phyloP scores from a whole-genome alignment of 2,329 filamentous ascomycete genomes.

The Cladosporium velox region DNA sequence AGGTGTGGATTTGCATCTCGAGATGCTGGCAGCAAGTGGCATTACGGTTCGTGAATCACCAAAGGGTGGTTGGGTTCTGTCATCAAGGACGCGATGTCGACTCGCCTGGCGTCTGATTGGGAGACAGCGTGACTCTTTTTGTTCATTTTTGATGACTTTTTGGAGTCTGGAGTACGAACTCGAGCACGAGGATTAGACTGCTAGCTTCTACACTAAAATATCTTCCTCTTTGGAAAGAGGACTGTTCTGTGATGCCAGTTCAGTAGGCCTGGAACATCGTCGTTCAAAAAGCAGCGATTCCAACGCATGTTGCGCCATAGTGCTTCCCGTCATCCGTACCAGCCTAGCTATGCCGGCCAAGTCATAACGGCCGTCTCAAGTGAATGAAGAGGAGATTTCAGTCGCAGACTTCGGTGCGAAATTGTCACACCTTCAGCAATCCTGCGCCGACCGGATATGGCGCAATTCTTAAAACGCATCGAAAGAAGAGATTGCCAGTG shows the following conservation, averaged over 20 bases:
- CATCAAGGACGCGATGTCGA: background rate
- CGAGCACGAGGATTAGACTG: background rate
- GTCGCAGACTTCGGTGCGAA: too few species aligned
- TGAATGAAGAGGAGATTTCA: background rate
- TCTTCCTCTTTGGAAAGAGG: background rate
- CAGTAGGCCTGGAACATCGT: background rate
- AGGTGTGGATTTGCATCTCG: background rate
- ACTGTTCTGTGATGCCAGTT: background rate
- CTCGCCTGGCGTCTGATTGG: background rate
- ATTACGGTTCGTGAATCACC: background rate
- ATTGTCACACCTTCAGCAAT: background rate
- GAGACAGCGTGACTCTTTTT: background rate
- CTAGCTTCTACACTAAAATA: background rate
- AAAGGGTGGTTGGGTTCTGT: background rate
- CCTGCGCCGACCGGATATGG: background rate
- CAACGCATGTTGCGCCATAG: background rate
- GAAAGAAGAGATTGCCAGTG: conserved; percentile 37
- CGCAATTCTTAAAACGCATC: conserved; percentile 24
- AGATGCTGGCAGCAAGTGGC: background rate
- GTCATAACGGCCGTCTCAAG: background rate
- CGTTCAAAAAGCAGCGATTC: background rate
- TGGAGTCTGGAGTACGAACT: background rate
- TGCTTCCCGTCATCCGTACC: background rate
- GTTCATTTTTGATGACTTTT: background rate
- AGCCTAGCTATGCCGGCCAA: background rate